A percentile compares a stretch with the other conserved stretches of the same genome.
These are phyloP conservation scores for Aspergillus nanangensis DNA, from an alignment of 495 filamentous ascomycete genomes.

Conservation along the genomic window DNA sequence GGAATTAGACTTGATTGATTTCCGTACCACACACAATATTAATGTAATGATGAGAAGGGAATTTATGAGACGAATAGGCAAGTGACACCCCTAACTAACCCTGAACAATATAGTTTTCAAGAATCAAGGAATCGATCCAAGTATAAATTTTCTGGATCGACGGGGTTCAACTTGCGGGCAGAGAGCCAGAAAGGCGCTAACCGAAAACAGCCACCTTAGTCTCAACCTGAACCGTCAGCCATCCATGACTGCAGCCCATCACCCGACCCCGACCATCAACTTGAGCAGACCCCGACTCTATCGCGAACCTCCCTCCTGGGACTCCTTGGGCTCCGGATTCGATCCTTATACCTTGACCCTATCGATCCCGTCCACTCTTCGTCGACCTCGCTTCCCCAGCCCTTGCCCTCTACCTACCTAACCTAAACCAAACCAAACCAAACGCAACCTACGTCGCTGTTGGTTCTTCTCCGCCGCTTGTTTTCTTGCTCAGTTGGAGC, in stretches of 20 bases:
- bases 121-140: too few species aligned
- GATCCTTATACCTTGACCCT: slow-evolving; percentile 15
- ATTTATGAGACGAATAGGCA: too few species aligned
- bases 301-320: slow-evolving; percentile 23
- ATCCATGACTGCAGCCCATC: slow-evolving; percentile 21
- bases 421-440: too few species aligned
- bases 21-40: too few species aligned
- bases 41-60: too few species aligned
- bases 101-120: too few species aligned
- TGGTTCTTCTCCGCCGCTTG: slow-evolving; percentile 20
- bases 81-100: too few species aligned
- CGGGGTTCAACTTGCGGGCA: too few species aligned
- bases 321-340: slow-evolving; percentile 24
- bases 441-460: background rate
- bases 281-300: slow-evolving; percentile 16
- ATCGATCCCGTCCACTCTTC: slow-evolving; percentile 5
- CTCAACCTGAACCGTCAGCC: slow-evolving; percentile 33
- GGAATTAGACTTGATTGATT: too few species aligned
- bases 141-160: too few species aligned
- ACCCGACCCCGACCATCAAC: slow-evolving; percentile 16
- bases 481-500: slow-evolving; percentile 31
- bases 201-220: slow-evolving; percentile 42
- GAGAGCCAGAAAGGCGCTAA: too few species aligned
- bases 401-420: too few species aligned
- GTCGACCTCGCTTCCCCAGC: slow-evolving; percentile 16